These are phyloP conservation scores for Staphylotrichum tortipilum DNA, from an alignment of 495 filamentous ascomycete genomes.

Conservation along the genomic window DNA sequence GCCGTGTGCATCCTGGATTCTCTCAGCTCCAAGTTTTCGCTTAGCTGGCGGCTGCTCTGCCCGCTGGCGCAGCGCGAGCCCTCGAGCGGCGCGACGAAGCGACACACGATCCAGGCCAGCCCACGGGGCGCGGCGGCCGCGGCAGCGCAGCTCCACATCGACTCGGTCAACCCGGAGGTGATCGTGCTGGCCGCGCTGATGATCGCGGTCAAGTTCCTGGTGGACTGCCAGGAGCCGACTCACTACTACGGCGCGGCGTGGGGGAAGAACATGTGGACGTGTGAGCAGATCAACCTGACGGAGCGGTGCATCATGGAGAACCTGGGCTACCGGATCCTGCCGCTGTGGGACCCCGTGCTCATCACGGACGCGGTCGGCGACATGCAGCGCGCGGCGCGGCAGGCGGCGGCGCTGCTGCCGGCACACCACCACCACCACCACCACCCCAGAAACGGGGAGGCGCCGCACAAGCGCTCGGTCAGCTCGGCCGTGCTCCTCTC, in stretches of 20 bases:
- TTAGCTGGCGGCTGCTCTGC: constrained; percentile 42
- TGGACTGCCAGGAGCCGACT: constrained; percentile 38
- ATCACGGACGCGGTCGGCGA: constrained; percentile 43
- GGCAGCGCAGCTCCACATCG: constrained; percentile 38
- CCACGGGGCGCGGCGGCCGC: constrained; percentile 5
- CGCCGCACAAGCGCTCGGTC: constrained; percentile 31
- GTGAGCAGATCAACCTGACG: constrained; percentile 47
- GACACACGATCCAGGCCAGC: constrained; percentile 37
- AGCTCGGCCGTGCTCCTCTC: constrained; percentile 32
- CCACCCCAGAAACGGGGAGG: constrained; percentile 8
- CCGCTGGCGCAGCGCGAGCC: constrained; percentile 27
- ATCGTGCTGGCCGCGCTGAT: constrained; percentile 42
- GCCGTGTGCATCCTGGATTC: constrained; percentile 49
- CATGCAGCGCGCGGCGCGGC: constrained; percentile 45
- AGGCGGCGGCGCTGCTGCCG: constrained; percentile 16
- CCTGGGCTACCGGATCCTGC: constrained; percentile 43
- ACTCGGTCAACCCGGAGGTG: constrained; percentile 45
- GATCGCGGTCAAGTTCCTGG: constrained; percentile 46
- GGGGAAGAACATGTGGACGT: constrained; percentile 43
- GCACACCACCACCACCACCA: too few species aligned
- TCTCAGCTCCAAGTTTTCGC: constrained; percentile 46
- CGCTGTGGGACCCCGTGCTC: constrained; percentile 38
- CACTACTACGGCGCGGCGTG: constrained; percentile 34
- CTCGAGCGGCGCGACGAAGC: constrained; percentile 22
- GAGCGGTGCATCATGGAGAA: constrained; percentile 48